These are phyloP conservation scores for Allium sativum DNA, from an alignment of 106 monocot genomes.

Conservation along the genomic window DNA sequence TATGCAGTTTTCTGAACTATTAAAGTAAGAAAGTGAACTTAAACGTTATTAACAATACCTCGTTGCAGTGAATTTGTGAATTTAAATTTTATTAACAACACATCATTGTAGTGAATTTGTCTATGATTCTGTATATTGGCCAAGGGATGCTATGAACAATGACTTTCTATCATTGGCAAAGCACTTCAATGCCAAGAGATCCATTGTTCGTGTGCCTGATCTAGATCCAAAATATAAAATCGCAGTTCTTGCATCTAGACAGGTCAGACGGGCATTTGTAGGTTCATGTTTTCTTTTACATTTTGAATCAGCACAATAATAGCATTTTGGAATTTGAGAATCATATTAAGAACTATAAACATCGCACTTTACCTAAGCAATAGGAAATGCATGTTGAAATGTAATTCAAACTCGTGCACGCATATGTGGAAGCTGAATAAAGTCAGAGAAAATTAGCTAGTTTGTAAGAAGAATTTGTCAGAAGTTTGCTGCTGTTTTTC, in stretches of 20 bases:
- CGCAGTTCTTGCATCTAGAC: slow-evolving; percentile 80
- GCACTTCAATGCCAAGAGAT: slow-evolving; percentile 61
- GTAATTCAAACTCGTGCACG: no score
- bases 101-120: slow-evolving; percentile 68
- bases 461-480: slow-evolving; percentile 35
- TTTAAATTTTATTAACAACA: neutral
- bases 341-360: no score
- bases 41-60: neutral
- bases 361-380: no score
- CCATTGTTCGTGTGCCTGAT: slow-evolving; percentile 56
- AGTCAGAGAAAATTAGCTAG: no score
- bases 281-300: neutral
- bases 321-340: neutral
- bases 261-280: slow-evolving; percentile 22
- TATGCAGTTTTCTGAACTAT: slow-evolving; percentile 3
- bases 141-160: slow-evolving; percentile 37
- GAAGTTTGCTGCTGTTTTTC: no score
- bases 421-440: no score
- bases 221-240: slow-evolving; percentile 75
- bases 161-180: slow-evolving; percentile 52
- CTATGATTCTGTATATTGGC: slow-evolving; percentile 61
- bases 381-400: no score
- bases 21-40: slow-evolving; percentile 51
- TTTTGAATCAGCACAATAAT: neutral
- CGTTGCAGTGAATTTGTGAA: slow-evolving; percentile 61